Base-by-base conservation (phyloP, 768 basidiomycete species). In the Mycena venus region DNA sequence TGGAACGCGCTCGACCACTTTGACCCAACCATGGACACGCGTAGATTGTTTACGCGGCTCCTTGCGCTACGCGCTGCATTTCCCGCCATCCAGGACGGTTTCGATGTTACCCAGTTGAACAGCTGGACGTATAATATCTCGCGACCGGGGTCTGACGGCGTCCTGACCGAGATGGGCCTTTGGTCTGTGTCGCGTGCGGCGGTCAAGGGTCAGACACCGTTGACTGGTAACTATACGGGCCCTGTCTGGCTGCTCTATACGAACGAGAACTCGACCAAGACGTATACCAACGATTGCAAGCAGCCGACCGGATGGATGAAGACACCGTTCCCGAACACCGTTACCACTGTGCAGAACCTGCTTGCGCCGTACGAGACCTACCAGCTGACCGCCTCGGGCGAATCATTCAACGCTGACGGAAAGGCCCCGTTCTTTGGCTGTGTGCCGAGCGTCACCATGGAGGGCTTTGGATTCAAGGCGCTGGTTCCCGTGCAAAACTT, bases 1-100 rank as follows among this genome's bases (percentile, higher is more conserved):
- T 97, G 95, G 95, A 97, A 98, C 82, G 90, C 94, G 3, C 91
- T 97, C 36, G 97, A 98, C 78, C 97, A 98, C 82, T 98, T 98
- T 81, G 97, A 98, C 82, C 96, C 96, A 31, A 97, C 96, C 2
- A 85, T 92, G 15, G 92, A 95, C 79, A 88, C 89, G 44, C 91
- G 94, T 44, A 92, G 96, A 68, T 80, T 95, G 70, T 91, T 95
- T 79, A 81, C 90, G 21, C 95, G 94, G 65, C 93, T 95, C 85
- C 82, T 93, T 69, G 88, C 91, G 78, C 86, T 98, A 42, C 93
- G 97, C 34, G 81, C 81, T 8, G 83, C 86, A 17, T 98, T 93
- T 82, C 90, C 88, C 27, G 88, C 94, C 3, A 87, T 98, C 14
- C 95, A 95, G 81, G 97, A 98, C 78, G 97, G 97, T 3, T 95